These are phyloP conservation scores for Amaranthus tricolor DNA, from an alignment of 179 eudicot genomes.

Conservation along the genomic window DNA sequence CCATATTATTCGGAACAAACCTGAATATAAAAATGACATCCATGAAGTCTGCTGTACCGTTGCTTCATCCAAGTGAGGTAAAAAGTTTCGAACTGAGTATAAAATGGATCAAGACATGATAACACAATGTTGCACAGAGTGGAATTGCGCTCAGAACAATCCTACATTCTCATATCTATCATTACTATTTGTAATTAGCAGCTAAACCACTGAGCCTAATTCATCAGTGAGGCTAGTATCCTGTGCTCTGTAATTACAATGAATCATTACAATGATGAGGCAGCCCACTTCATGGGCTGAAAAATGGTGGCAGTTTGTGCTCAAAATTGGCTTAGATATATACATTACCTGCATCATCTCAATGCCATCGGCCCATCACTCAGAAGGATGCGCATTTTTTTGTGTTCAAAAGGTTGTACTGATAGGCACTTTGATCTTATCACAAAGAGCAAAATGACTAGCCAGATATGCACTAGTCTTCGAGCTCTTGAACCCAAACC, in stretches of 20 bases:
- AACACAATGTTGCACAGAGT: no score
- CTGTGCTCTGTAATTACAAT: slow-evolving; percentile 28
- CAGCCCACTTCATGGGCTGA: slow-evolving; percentile 11
- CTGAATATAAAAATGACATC: no score
- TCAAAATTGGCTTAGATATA: slow-evolving; percentile 23
- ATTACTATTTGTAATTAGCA: slow-evolving; percentile 3
- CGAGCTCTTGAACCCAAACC: slow-evolving; percentile 66
- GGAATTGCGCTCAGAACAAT: no score
- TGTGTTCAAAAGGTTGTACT: not conserved
- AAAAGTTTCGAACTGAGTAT: no score
- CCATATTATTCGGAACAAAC: no score
- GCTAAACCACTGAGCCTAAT: slow-evolving; percentile 23
- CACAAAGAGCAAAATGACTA: not conserved
- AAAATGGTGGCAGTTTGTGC: slow-evolving; percentile 22
- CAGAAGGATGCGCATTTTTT: not conserved
- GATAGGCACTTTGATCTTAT: not conserved
- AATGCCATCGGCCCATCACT: not conserved
- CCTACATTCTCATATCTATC: not conserved
- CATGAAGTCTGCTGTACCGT: no score
- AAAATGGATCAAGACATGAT: no score
- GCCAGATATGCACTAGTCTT: slow-evolving; percentile 39
- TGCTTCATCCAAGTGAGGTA: no score
- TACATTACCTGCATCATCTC: slow-evolving; percentile 17
- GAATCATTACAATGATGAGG: slow-evolving; percentile 34
- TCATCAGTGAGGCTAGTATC: slow-evolving; percentile 19